A percentile compares a stretch with the other conserved stretches of the same genome.
phyloP scores from a whole-genome alignment of 176 grass and related monocot species.

The Cenchrus purpureus region DNA sequence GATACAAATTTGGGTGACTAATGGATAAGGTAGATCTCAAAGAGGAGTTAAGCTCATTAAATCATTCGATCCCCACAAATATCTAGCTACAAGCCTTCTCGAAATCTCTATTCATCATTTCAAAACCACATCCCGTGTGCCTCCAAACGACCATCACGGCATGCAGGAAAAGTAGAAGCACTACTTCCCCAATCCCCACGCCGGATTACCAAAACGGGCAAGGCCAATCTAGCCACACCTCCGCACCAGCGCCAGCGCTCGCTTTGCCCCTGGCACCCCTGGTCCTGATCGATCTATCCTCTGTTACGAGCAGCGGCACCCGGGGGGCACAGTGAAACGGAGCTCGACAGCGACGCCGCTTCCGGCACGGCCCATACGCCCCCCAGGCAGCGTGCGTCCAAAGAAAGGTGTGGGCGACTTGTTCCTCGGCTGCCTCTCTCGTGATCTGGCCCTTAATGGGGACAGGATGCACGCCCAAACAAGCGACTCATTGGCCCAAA shows the following conservation, averaged over 20 bases:
- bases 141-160: constrained; percentile 31
- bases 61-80: not conserved
- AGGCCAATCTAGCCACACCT: not conserved
- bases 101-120: not conserved
- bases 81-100: not conserved
- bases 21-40: no score
- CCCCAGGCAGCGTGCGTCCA: constrained; percentile 45
- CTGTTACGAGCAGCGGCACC: not conserved
- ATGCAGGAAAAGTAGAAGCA: not conserved
- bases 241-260: not conserved
- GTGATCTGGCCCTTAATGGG: constrained; percentile 57
- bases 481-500: constrained; percentile 45
- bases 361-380: constrained; percentile 49
- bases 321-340: constrained; percentile 26
- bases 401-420: constrained; percentile 72
- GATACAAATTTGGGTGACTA: no score
- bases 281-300: constrained; percentile 39
- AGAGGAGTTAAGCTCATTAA: not conserved
- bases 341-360: constrained; percentile 37
- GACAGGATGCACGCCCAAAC: constrained; percentile 59
- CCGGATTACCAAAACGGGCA: constrained; percentile 43
- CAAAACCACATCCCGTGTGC: not conserved
- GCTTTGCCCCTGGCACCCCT: not conserved
- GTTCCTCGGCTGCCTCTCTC: constrained; percentile 49
- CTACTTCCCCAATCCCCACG: not conserved